Base-by-base conservation (phyloP, 805 yeast genomes). In the Zygotorulaspora danielsina region DNA sequence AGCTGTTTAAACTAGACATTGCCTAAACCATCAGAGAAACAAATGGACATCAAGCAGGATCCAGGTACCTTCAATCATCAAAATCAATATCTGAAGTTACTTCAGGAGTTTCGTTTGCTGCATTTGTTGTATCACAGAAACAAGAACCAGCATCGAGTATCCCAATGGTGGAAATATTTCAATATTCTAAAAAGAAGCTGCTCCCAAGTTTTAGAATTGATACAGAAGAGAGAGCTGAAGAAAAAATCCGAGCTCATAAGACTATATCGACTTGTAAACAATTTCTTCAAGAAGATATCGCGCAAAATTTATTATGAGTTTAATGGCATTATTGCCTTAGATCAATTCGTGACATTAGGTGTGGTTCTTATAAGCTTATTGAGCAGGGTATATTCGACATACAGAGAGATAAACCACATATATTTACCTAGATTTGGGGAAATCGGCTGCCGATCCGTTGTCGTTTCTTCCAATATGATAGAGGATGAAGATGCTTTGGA, bases 281-380 rank as follows among this genome's bases (percentile, higher is more conserved):
- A 32, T 65, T 67, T 56, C 45, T 72, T 32, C 46, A 64, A 24
- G 46, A 45, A 15, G 62, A 68, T 41, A 50, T 67, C 78, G 0
- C 72, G 71, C 5, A 63, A 64, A 20, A 75, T 81, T 19, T 81
- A 75, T 57, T 71, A 74, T 42, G 72, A 75, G 9, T 82, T 84
- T 52, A 79, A 81, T 57, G 73, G 79, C 1, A 71, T 87, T 1
- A 68, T 87, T 6, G 79, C 82, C 1, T 69, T 79, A 42, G 95
- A 89, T 0, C 95, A 88, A 54, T 87, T 83, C 53, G 70, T 85
- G 5, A 73, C 80, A 1, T 57, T 87, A 9, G 95, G 95, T 2
- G 70, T 87, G 46, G 75, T 83, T 0, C 59, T 86, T 27, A 53
- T 85, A 3, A 95, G 84, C 0, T 37, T 66, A 13, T 49, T 77